These are phyloP conservation scores for Dimocarpus longan DNA, from an alignment of 345 rosid genomes.

Conservation along the genomic window DNA sequence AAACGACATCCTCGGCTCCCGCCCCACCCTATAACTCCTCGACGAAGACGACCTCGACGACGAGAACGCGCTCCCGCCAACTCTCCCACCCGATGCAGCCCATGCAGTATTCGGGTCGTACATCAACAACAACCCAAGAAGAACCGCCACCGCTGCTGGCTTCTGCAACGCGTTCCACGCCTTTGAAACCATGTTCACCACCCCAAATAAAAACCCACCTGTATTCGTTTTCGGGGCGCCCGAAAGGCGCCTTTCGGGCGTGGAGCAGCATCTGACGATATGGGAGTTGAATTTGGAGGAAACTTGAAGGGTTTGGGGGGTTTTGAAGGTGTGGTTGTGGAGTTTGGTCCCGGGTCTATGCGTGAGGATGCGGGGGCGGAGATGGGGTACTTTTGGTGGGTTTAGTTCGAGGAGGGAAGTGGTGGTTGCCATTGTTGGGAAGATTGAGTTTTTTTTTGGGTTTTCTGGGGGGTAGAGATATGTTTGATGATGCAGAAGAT, in stretches of 20 bases:
- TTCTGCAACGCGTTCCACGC: constrained; percentile 51
- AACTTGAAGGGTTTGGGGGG: not conserved
- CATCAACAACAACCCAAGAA: constrained; percentile 59
- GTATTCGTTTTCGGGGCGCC: not conserved
- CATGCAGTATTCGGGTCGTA: constrained; percentile 59
- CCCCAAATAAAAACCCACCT: constrained; percentile 26
- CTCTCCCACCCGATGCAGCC: constrained; percentile 89
- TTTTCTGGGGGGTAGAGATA: not conserved
- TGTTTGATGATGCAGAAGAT: constrained; percentile 10
- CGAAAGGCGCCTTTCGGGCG: constrained; percentile 7
- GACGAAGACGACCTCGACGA: constrained; percentile 56
- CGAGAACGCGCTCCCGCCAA: constrained; percentile 71
- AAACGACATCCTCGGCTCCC: constrained; percentile 43
- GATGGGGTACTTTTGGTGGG: constrained; percentile 44
- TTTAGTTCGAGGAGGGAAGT: constrained; percentile 44
- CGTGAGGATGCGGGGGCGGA: constrained; percentile 19
- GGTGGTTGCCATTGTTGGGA: constrained; percentile 33
- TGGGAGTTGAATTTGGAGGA: constrained; percentile 3
- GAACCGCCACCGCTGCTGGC: constrained; percentile 62
- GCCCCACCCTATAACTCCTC: constrained; percentile 49
- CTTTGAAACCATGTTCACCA: constrained; percentile 32
- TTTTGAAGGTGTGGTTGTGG: constrained; percentile 3
- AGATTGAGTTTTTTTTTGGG: not conserved
- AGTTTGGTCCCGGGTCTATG: constrained; percentile 23
- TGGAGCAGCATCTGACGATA: constrained; percentile 26